Base-by-base conservation (phyloP, 2,329 filamentous ascomycete species). In the Sporothrix luriei region DNA sequence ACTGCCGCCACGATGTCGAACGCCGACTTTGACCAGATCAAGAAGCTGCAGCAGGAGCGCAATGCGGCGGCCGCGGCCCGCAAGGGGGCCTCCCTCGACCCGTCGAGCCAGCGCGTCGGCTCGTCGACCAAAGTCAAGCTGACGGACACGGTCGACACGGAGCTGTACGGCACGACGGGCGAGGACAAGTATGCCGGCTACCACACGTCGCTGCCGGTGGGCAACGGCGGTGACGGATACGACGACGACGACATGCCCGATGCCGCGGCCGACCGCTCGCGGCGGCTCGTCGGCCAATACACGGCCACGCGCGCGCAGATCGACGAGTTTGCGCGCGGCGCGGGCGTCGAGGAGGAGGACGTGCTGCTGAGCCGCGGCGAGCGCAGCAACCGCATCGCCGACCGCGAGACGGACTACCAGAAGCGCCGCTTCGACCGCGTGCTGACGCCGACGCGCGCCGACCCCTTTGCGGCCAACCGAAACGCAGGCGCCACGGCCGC, bases 391-490 rank as follows among this genome's bases (percentile, higher is more conserved):
- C 90, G 94, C 75, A 98, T 99, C 77, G 85, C 90, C 72, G 94
- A 96, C 78, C 91, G 95, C 76, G 94, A 98, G 83, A 96, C 93
- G 73, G 94, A 98, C 77, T 99, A 99, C 78, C 96, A 99, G 81
- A 97, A 97, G 82, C 92, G 94, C 74, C 89, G 94, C 71, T 96
- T 97, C 79, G 90, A 97, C 78, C 93, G 95, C 72, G 89, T 88
- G 67, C 84, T 98, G 73, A 95, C 93, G 26, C 93, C 94, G 4
- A 93, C 92, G 10, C 89, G 93, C 76, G 92, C 90, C 72, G 93
- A 97, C 78, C 90, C 93, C 0, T 97, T 97, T 77, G 91, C 91
- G 33, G 87, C 90, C 73, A 91, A 94, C 77, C 83, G 87, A 72
- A 89, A 88, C 71, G 86, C 85, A 29, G 89, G 88, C 70, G 86